These are phyloP conservation scores for Melastoma candidum DNA, from an alignment of 441 rosid genomes.

Conservation along the genomic window DNA sequence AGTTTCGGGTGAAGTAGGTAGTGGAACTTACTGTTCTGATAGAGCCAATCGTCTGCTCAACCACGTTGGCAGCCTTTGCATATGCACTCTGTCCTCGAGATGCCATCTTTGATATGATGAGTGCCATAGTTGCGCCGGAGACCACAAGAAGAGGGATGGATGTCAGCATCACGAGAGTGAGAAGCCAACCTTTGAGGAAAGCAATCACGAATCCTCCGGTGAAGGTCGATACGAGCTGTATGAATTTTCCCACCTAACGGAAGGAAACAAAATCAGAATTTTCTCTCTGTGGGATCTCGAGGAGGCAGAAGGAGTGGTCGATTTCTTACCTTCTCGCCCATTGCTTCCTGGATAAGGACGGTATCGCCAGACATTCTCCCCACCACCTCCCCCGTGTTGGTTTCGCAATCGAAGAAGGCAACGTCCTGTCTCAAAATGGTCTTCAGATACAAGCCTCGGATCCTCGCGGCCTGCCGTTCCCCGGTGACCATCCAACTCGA, in stretches of 20 bases:
- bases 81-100: constrained; percentile 13
- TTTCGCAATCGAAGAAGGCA: constrained; percentile 16
- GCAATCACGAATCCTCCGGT: constrained; percentile 14
- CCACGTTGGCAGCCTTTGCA: constrained; percentile 17
- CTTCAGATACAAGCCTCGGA: constrained; percentile 14
- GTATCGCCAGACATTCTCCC: constrained; percentile 20
- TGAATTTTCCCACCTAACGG: constrained; percentile 18
- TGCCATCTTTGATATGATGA: constrained; percentile 16
- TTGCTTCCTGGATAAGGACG: constrained; percentile 18
- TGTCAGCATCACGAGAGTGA: constrained; percentile 11
- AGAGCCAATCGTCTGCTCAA: constrained; percentile 17
- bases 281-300: background rate
- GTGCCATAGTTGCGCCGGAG: constrained; percentile 7
- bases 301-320: background rate
- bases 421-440: constrained; percentile 16
- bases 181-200: constrained; percentile 14
- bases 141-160: constrained; percentile 12
- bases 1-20: too few species aligned
- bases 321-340: constrained; percentile 14
- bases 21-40: constrained; percentile 9
- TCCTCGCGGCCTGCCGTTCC: constrained; percentile 14
- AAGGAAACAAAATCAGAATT: background rate
- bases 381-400: constrained; percentile 15
- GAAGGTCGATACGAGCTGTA: constrained; percentile 15
- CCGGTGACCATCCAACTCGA: constrained; percentile 17